Conservation (phyloP, 208 protist genomes). For the Zelonia costaricensis region DNA sequence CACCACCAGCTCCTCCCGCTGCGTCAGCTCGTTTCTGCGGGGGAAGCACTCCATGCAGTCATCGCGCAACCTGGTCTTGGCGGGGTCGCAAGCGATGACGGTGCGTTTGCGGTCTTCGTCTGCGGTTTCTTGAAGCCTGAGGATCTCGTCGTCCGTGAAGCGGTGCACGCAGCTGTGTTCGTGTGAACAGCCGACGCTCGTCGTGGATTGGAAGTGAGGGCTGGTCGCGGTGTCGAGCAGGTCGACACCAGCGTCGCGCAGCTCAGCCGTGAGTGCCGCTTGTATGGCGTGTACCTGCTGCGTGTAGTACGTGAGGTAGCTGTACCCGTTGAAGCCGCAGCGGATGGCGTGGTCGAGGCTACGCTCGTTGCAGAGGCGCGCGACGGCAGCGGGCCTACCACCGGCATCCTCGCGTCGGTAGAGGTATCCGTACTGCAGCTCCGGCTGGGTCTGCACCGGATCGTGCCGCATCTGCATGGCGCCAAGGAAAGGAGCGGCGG, state of each 20-base stretch:
- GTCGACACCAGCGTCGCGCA: conserved; percentile 9
- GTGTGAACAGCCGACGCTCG: conserved; percentile 10
- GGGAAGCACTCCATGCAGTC: conserved; percentile 26
- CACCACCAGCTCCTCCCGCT: conserved; percentile 7
- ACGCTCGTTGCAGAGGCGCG: conserved; percentile 3
- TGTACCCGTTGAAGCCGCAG: not conserved
- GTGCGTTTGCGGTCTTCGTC: conserved; percentile 1
- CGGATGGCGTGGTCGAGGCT: not conserved
- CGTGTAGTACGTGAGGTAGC: conserved; percentile 9
- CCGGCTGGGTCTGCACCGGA: no score
- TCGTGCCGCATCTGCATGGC: no score
- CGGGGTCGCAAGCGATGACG: conserved; percentile 19
- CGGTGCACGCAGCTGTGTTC: conserved; percentile 7
- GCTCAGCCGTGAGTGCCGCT: not conserved
- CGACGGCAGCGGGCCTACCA: not conserved
- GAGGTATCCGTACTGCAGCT: no score
- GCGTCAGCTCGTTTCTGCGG: not conserved
- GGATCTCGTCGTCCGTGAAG: not conserved
- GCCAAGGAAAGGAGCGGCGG: no score
- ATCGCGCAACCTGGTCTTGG: conserved; percentile 18
- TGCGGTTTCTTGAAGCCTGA: not conserved
- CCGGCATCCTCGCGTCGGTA: no score
- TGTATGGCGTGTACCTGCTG: not conserved
- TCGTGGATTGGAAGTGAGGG: conserved; percentile 4
- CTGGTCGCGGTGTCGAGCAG: not conserved